Conservation (phyloP, 148 eudicot genomes). For the Vaccinium vitisidaea region DNA sequence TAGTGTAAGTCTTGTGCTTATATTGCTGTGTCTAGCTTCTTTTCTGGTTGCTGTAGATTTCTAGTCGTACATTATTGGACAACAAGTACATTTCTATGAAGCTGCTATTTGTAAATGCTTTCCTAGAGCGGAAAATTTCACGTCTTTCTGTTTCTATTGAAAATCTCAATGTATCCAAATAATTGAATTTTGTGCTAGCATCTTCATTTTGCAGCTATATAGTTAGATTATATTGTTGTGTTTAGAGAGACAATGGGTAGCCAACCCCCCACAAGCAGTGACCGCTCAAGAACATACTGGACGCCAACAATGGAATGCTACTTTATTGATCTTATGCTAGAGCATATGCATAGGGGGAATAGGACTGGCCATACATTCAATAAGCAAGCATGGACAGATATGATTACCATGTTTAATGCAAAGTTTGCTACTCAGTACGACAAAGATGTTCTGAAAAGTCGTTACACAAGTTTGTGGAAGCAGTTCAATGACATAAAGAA, state of each 20-base stretch:
- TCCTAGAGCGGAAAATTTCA: background rate
- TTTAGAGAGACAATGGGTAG: constrained; percentile 21
- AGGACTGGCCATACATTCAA: constrained; percentile 38
- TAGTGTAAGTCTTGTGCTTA: background rate
- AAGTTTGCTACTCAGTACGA: constrained; percentile 37
- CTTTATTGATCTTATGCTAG: constrained; percentile 41
- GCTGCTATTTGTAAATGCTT: background rate
- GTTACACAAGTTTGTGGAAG: constrained; percentile 42
- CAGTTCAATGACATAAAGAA: constrained; percentile 32
- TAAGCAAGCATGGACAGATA: constrained; percentile 41
- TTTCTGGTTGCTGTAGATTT: background rate
- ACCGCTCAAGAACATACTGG: constrained; percentile 39
- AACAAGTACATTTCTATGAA: background rate
- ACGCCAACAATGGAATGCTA: constrained; percentile 38
- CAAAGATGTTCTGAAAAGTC: constrained; percentile 38
- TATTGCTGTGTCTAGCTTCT: background rate
- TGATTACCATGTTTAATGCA: constrained; percentile 31
- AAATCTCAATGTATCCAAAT: background rate
- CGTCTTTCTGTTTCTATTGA: background rate
- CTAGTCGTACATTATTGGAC: background rate
- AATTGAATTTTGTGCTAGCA: background rate
- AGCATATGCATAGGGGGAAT: constrained; percentile 43
- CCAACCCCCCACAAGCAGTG: constrained; percentile 23
- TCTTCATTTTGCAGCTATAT: constrained; percentile 12
- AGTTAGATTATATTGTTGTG: background rate